Evolutionary conservation across 2,329 filamentous ascomycete genomes (phyloP), one percentile per base, ranked within the genome.

Genomic region (Penicillium sp.): DNA sequence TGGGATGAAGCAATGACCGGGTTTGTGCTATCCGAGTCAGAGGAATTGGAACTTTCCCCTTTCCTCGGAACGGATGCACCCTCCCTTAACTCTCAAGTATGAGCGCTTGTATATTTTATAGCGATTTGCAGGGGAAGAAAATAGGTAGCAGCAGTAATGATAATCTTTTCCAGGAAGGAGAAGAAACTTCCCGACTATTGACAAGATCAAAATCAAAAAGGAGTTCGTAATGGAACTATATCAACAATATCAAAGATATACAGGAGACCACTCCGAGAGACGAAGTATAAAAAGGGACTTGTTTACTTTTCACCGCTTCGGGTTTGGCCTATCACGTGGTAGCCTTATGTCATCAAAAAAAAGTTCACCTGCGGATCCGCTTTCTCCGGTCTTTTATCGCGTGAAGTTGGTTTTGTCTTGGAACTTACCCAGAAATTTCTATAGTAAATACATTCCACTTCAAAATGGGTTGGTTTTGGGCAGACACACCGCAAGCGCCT

Each of bases 381-480:
- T 54, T 46, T 55, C 53, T 51, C 59, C 51, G 62, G 53, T 59
- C 56, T 56, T 61, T 58, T 59, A 58, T 63, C 57, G 59, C 56
- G 39, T 47, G n/a, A 45, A 43, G 41, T 55, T 40, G 46, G 53
- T 42, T 58, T 55, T 27, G 44, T 46, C 52, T 52, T 52, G n/a
- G 27, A 45, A 26, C 16, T 38, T 46, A 38, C 32, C 26, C 14
- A n/a, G 13, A 43, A 16, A 8, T 10, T 3, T 40, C 2, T 32
- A 48, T 11, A 35, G 13, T 34, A 44, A 8, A 51, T 48, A 47
- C 29, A 19, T 19, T 35, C 9, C 9, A 23, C 7, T 41, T 51
- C 56, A 67, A 63, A 54, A 88, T 88, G 85, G 85, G 85, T 66
- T 88, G 85, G 85, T 88, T 88, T 65, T 88, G 85, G 85, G 83